Evolutionary conservation across 2,329 filamentous ascomycete species (phyloP), one percentile per base, ranked within the genome.

Genomic region (Malbranchea zuffiana): DNA sequence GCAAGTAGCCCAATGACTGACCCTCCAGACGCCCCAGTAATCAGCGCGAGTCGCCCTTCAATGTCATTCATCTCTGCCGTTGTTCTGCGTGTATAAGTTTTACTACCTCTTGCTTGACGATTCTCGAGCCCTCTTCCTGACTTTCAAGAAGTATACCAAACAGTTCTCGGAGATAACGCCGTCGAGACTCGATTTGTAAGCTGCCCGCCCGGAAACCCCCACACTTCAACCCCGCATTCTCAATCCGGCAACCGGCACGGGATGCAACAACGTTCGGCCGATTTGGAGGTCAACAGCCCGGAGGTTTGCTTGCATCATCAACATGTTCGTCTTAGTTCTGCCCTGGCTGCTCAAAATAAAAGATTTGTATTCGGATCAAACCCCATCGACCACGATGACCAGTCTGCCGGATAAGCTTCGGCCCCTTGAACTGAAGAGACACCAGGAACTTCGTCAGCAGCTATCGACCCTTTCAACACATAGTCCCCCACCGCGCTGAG

Each of bases 21-120:
- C 73, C 74, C 73, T 48, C 72, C 72, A 35, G 72, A 76, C 31
- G 73, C 74, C 28, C 74, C 74, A 2, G 74, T 78, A 31, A 78
- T 66, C 6, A 78, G 61, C 29, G 72, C 74, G 28, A 77, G 55
- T 35, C 68, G 62, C 40, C 71, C 71, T 25, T 58, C 59, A 41
- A 77, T 59, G 32, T 68, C 60, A 44, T 71, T 70, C 31, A 62
- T 53, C 13, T 46, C 41, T 6, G 47, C 41, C 47, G 51, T 52
- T 37, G 29, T 47, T 39, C 39, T 40, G 19, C 7, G 7, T 16
- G 17, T 17, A 17, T 5, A 36, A 7, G 33, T 17, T 11, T n/a
- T 12, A 6, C n/a, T 17, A 20, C 15, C 33, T 17, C n/a, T n/a
- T n/a, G n/a, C n/a, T n/a, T n/a, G n/a, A n/a, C n/a, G n/a, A n/a